phyloP scores from a whole-genome alignment of 768 basidiomycete species.

The Trametes meyenii region DNA sequence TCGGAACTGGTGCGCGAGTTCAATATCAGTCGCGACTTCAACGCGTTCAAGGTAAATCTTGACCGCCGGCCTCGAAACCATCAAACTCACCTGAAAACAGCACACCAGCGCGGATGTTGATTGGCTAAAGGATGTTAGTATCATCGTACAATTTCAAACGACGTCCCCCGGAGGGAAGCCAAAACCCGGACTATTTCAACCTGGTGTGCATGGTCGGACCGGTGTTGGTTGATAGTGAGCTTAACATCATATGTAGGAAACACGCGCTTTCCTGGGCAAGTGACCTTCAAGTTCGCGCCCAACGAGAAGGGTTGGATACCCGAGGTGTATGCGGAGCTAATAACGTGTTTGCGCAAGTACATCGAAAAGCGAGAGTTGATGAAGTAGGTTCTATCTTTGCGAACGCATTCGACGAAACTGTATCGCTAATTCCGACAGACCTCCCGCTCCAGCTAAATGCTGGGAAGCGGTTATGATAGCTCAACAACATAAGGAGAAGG shows the following conservation, averaged over 20 bases:
- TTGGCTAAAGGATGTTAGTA: background rate
- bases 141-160: slow-evolving; percentile 4
- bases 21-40: background rate
- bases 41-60: background rate
- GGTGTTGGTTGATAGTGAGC: background rate
- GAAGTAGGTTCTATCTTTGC: background rate
- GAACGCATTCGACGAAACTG: too few relatives aligned
- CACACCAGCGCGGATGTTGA: background rate
- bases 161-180: background rate
- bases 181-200: background rate
- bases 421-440: too few relatives aligned
- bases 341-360: background rate
- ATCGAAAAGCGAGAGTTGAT: background rate
- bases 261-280: background rate
- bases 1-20: background rate
- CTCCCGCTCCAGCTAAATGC: too few relatives aligned
- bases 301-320: background rate
- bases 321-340: background rate
- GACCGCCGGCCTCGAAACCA: background rate
- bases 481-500: background rate
- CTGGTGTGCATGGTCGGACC: background rate
- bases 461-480: background rate
- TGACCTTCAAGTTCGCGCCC: background rate
- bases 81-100: background rate
- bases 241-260: background rate